Conservation (phyloP, 495 filamentous ascomycete species). For the Lasiosphaeriaceae sp. region DNA sequence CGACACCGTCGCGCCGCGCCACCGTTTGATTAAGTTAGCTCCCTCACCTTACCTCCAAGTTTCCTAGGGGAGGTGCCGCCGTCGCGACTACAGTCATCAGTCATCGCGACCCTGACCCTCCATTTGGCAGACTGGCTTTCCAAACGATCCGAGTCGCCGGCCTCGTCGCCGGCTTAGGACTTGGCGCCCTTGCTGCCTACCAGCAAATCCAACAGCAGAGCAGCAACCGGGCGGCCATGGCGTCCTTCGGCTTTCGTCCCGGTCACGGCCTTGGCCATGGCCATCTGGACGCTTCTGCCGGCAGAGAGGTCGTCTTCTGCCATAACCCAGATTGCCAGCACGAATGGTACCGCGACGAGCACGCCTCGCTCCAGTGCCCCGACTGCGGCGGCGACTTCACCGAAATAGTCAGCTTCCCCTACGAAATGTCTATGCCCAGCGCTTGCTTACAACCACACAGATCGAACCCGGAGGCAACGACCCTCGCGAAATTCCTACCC, state of each 20-base stretch:
- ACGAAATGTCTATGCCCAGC: slow-evolving; percentile 2
- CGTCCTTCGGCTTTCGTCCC: slow-evolving; percentile 12
- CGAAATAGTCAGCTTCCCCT: slow-evolving; percentile 65
- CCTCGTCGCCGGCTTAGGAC: slow-evolving; percentile 47
- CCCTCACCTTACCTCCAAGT: too few relatives aligned
- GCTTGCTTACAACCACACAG: slow-evolving; percentile 26
- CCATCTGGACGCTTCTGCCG: slow-evolving; percentile 39
- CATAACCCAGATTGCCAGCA: slow-evolving; percentile 60
- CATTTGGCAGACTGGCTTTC: slow-evolving; percentile 40
- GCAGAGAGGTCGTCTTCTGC: slow-evolving; percentile 73
- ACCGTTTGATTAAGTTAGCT: too few relatives aligned
- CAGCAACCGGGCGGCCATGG: slow-evolving; percentile 38
- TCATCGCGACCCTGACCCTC: neutral
- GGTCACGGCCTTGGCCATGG: slow-evolving; percentile 26
- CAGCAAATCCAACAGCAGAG: slow-evolving; percentile 30
- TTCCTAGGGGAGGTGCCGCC: too few relatives aligned
- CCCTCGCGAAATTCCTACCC: slow-evolving; percentile 29
- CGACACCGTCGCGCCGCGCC: too few relatives aligned
- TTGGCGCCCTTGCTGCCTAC: slow-evolving; percentile 45
- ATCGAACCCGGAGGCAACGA: slow-evolving; percentile 40
- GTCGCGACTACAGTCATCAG: too few relatives aligned
- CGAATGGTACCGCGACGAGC: slow-evolving; percentile 72
- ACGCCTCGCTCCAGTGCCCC: slow-evolving; percentile 65
- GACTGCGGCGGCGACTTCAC: slow-evolving; percentile 70
- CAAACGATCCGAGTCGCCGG: slow-evolving; percentile 43